Percentiles rank a stretch among this genome's conserved stretches.
Conservation (phyloP, 306 rosid genomes). For the Parietaria judaica region DNA sequence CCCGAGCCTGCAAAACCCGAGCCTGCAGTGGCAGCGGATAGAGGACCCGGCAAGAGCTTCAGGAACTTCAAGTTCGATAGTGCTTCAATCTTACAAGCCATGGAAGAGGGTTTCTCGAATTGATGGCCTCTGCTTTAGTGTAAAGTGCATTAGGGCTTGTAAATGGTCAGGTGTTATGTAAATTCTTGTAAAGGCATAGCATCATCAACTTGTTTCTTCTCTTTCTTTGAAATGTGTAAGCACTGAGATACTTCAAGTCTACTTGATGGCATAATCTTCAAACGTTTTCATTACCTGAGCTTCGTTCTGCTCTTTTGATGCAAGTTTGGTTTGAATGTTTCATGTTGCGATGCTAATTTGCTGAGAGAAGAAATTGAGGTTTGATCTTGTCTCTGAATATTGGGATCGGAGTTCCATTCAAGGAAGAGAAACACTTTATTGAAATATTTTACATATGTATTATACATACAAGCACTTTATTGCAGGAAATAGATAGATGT, state of each 20-base stretch:
- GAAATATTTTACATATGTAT: no score
- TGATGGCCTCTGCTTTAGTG: conserved; percentile 29
- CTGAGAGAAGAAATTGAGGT: no score
- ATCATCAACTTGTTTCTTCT: conserved; percentile 14
- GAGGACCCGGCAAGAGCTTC: conserved; percentile 58
- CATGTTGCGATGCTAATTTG: no score
- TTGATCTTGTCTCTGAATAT: no score
- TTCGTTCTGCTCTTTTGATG: no score
- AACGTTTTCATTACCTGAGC: neutral
- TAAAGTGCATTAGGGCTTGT: conserved; percentile 22
- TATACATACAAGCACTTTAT: no score
- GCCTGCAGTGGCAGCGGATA: conserved; percentile 26
- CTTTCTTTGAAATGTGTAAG: neutral
- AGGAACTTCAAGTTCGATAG: conserved; percentile 68
- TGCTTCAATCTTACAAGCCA: conserved; percentile 53
- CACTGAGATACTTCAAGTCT: neutral
- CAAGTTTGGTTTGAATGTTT: neutral
- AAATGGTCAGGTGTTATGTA: conserved; percentile 35
- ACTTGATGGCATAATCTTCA: neutral
- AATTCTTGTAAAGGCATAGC: conserved; percentile 41
- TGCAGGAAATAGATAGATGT: no score
- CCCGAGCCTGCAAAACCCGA: conserved; percentile 56
- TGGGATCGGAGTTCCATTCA: no score
- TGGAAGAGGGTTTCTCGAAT: conserved; percentile 59
- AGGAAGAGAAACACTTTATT: no score